Conservation (phyloP, 192 early-diverging fungal genomes). For the Coemansia sp. region DNA sequence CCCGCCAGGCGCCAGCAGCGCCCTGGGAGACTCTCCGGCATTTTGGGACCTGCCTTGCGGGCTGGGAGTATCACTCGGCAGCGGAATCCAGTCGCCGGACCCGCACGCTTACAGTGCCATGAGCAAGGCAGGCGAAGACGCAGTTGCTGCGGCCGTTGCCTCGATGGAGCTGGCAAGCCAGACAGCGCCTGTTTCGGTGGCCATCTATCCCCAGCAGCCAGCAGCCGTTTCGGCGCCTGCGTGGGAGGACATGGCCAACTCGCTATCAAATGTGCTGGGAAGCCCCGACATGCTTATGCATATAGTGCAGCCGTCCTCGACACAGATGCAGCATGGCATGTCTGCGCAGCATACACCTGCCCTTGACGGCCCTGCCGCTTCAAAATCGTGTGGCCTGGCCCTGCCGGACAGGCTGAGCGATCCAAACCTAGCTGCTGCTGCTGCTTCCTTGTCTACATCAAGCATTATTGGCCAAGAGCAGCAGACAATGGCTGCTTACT, state of each 20-base stretch:
- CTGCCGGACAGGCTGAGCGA: background rate
- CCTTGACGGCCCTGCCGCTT: constrained; percentile 20
- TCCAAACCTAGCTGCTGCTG: too few relatives aligned
- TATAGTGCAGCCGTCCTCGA: constrained; percentile 40
- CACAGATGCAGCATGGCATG: constrained; percentile 23
- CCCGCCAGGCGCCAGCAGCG: background rate
- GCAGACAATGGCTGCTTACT: constrained; percentile 37
- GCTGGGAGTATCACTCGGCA: constrained; percentile 6
- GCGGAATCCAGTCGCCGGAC: constrained; percentile 5
- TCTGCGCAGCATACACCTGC: constrained; percentile 35
- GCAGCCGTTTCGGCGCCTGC: background rate
- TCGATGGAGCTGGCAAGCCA: constrained; percentile 9
- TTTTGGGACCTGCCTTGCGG: constrained; percentile 26
- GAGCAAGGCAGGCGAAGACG: background rate
- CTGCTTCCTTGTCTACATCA: too few relatives aligned
- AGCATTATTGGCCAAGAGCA: constrained; percentile 3
- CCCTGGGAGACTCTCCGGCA: constrained; percentile 13
- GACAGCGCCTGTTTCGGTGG: constrained; percentile 9
- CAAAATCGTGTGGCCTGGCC: background rate
- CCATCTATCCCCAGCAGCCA: constrained; percentile 27
- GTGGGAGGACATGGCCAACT: constrained; percentile 24
- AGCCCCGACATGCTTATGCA: constrained; percentile 38
- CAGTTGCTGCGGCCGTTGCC: background rate
- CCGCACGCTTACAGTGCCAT: background rate
- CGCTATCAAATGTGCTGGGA: constrained; percentile 28